Evolutionary conservation across 805 yeast species (phyloP).

Genomic region (Lachancea kluyveri): DNA sequence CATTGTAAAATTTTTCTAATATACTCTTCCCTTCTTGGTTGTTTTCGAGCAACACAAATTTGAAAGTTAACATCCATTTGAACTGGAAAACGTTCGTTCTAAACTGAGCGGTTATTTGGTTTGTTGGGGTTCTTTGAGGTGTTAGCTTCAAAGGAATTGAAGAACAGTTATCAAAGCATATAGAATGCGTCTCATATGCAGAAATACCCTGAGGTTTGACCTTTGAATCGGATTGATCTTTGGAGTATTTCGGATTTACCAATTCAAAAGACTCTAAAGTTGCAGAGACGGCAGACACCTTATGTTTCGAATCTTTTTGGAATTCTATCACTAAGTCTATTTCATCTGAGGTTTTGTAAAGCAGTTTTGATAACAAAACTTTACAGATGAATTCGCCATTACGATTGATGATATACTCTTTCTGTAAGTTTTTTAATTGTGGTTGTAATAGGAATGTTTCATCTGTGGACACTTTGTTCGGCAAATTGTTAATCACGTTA

Average conservation of each 20-base stretch:
- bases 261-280: constrained; percentile 33
- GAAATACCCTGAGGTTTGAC: constrained; percentile 16
- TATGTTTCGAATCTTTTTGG: constrained; percentile 17
- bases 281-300: constrained; percentile 35
- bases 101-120: constrained; percentile 34
- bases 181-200: constrained; percentile 29
- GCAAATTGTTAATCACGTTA: too few species aligned
- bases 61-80: constrained; percentile 34
- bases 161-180: constrained; percentile 24
- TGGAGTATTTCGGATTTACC: constrained; percentile 27
- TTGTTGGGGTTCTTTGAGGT: constrained; percentile 31
- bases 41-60: constrained; percentile 25
- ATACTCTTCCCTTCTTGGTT: constrained; percentile 11
- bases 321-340: constrained; percentile 36
- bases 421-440: constrained; percentile 27
- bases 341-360: constrained; percentile 41
- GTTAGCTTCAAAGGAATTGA: constrained; percentile 26
- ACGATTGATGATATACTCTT: constrained; percentile 36
- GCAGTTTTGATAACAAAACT: constrained; percentile 34
- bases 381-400: constrained; percentile 37
- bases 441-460: too few species aligned
- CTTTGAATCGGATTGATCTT: constrained; percentile 9
- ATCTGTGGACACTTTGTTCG: too few species aligned
- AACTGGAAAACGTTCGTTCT: constrained; percentile 35
- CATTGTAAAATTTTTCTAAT: constrained; percentile 29